phyloP scores from a whole-genome alignment of 2,329 filamentous ascomycete species.

The Chaetomium sp. region DNA sequence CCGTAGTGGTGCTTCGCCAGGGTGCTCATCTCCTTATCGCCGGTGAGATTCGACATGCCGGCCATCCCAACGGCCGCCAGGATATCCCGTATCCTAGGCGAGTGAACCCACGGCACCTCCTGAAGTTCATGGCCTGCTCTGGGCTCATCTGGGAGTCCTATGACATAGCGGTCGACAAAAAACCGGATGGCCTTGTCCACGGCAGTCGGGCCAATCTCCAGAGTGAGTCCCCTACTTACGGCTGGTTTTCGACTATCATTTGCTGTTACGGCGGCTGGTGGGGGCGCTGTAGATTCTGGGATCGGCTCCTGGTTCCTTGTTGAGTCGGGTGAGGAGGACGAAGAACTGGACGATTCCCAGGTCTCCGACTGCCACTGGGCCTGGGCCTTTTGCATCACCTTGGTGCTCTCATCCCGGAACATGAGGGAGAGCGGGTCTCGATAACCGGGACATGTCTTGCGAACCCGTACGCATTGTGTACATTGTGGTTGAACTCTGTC shows the following conservation, averaged over 20 bases:
- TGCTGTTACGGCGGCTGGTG: neutral
- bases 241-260: neutral
- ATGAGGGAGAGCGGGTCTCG: conserved; percentile 58
- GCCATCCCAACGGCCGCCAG: conserved; percentile 54
- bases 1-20: conserved; percentile 48
- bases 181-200: conserved; percentile 45
- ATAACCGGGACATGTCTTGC: conserved; percentile 57
- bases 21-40: conserved; percentile 39
- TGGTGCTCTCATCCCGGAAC: conserved; percentile 60
- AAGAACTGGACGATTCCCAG: conserved; percentile 21
- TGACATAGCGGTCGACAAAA: conserved; percentile 45
- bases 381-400: conserved; percentile 54
- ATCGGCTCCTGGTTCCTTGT: conserved; percentile 4
- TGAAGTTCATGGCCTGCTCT: conserved; percentile 33
- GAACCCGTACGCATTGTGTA: conserved; percentile 54
- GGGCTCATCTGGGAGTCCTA: conserved; percentile 47
- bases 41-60: conserved; percentile 48
- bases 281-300: conserved; percentile 9
- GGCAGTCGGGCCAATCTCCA: conserved; percentile 35
- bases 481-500: conserved; percentile 55
- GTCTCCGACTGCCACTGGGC: conserved; percentile 39
- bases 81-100: conserved; percentile 38
- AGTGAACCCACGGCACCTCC: conserved; percentile 32
- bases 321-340: conserved; percentile 22
- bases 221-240: conserved; percentile 18